Evolutionary conservation across 225 moss, liverwort and hornwort genomes (phyloP), one percentile per base, ranked within the genome.

Genomic region (Asterella californica): DNA sequence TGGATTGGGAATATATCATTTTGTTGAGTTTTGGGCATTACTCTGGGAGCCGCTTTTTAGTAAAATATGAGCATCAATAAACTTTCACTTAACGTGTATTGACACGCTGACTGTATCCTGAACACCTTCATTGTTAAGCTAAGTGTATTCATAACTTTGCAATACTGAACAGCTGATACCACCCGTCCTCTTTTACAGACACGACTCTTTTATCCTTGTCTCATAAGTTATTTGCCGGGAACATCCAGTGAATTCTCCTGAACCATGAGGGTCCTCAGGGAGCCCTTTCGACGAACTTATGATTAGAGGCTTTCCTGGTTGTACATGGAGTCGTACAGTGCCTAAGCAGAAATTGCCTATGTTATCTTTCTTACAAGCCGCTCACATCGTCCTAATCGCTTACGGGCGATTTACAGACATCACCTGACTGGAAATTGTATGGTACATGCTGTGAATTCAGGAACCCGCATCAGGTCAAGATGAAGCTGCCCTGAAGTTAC

Each of bases 401-500:
- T 65, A 7, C n/a, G 46, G 9, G n/a, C 46, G 22, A 17, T 67
- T 15, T 47, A 10, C 15, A n/a, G 19, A 45, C 9, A 48, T 46
- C 14, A 47, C 17, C 52, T 49, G 32, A 74, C 30, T 33, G 52
- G 52, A 53, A 74, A 18, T 30, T 14, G 29, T 33, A 0, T 30
- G 11, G 2, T 8, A 32, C 52, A 11, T 72, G 55, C 65, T 42
- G 48, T 59, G 50, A 80, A 70, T 70, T 37, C 83, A 86, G 86
- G 86, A 72, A 80, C 53, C 80, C 45, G 74, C 82, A 66, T 38
- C 78, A 19, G 73, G 72, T 83, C 81, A 38, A 63, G 62, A 72
- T 65, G 42, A 80, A 71, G 57, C 34, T 76, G 68, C 54, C 36
- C 37, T 78, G 63, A 86, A 78, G 77, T 33, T 55, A 63, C 69